Percentiles rank a stretch among this genome's conserved stretches.
phyloP scores from a whole-genome alignment of 2,329 filamentous ascomycete species.

The Bertia moriformis region DNA sequence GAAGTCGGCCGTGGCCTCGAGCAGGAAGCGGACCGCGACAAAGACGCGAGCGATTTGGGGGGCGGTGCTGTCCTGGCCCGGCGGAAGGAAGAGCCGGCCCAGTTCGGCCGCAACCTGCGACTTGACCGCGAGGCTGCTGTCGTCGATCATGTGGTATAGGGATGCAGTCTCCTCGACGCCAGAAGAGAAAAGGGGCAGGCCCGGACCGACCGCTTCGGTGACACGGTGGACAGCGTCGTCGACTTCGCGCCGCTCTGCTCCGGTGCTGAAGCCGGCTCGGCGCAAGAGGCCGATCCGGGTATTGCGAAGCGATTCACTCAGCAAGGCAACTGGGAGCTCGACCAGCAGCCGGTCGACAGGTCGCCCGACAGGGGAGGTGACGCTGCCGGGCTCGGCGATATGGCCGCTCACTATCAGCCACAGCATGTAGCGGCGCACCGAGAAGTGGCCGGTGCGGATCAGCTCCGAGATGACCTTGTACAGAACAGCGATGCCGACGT shows the following conservation, averaged over 20 bases:
- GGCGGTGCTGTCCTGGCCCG: constrained; percentile 17
- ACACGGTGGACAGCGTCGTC: neutral
- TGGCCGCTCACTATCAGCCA: constrained; percentile 80
- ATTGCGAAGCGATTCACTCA: neutral
- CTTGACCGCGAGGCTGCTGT: neutral
- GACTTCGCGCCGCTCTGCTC: neutral
- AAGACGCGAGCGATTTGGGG: constrained; percentile 48
- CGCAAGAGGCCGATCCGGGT: neutral
- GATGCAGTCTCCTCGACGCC: too few species aligned
- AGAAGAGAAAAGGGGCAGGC: too few species aligned
- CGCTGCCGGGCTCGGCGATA: constrained; percentile 28
- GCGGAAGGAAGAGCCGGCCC: constrained; percentile 4
- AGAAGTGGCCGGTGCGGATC: constrained; percentile 63
- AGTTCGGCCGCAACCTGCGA: neutral
- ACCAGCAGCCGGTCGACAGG: constrained; percentile 53
- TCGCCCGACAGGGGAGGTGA: constrained; percentile 35
- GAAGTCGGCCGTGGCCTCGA: constrained; percentile 66
- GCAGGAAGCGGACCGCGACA: constrained; percentile 47
- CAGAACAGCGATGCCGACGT: constrained; percentile 42
- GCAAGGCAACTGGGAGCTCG: constrained; percentile 40
- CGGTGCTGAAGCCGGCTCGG: too few species aligned
- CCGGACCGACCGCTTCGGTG: neutral
- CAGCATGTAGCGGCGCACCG: constrained; percentile 65
- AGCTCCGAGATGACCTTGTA: constrained; percentile 73
- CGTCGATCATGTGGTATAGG: neutral